Evolutionary conservation across 106 monocot species (phyloP).

Genomic region (Iris macrosiphon): DNA sequence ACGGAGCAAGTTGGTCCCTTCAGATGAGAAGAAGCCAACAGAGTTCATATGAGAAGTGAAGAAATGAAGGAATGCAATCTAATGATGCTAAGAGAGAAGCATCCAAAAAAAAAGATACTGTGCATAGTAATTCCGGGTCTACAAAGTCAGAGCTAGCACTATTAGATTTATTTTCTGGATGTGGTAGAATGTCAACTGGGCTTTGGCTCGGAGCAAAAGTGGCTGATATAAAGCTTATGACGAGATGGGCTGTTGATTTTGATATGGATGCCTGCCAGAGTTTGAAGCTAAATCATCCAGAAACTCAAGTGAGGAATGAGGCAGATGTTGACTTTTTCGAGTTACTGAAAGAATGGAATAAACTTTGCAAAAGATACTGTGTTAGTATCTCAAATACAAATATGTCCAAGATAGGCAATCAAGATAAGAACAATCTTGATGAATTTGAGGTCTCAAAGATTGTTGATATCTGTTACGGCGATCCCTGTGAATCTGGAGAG

Average conservation of each 20-base stretch:
- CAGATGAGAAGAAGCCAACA: no score
- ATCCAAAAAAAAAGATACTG: no score
- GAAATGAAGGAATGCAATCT: no score
- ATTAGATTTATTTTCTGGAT: slow-evolving; percentile 87
- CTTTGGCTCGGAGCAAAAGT: slow-evolving; percentile 65
- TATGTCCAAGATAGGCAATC: slow-evolving; percentile 11
- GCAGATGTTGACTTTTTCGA: slow-evolving; percentile 60
- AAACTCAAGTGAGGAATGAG: slow-evolving; percentile 85
- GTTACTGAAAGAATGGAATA: slow-evolving; percentile 74
- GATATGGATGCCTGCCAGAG: slow-evolving; percentile 68
- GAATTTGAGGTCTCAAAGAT: slow-evolving; percentile 76
- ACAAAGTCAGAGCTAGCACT: slow-evolving; percentile 44
- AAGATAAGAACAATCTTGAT: slow-evolving; percentile 12
- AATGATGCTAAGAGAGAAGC: no score
- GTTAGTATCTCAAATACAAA: slow-evolving; percentile 2
- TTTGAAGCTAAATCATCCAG: slow-evolving; percentile 67
- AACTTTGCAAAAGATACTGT: slow-evolving; percentile 49
- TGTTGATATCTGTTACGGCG: slow-evolving; percentile 86
- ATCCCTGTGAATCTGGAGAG: slow-evolving; percentile 49
- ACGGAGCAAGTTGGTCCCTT: no score
- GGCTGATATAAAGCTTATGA: slow-evolving; percentile 58
- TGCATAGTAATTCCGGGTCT: slow-evolving; percentile 5
- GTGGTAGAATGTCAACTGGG: slow-evolving; percentile 96
- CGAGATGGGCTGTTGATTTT: slow-evolving; percentile 93
- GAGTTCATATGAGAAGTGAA: no score